Percentiles rank a stretch among this genome's conserved stretches.
phyloP scores from a whole-genome alignment of 2,329 filamentous ascomycete species.

The Paraphoma chrysanthemicola region DNA sequence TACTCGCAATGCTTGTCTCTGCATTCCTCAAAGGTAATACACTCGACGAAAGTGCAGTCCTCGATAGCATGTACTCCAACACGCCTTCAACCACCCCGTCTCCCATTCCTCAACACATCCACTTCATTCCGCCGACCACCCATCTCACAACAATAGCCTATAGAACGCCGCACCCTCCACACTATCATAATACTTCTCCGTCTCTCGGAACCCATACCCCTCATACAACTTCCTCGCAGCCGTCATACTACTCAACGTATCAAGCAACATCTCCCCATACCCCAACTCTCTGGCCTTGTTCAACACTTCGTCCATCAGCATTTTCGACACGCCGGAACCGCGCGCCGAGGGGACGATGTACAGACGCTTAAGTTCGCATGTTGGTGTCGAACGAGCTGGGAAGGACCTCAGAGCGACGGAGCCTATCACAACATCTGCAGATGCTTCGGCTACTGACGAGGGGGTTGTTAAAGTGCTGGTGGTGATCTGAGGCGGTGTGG shows the following conservation, averaged over 20 bases:
- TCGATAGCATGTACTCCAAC: too few species aligned
- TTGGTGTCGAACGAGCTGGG: slow-evolving; percentile 10
- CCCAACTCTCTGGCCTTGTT: slow-evolving; percentile 54
- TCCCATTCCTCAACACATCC: too few species aligned
- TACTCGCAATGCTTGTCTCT: too few species aligned
- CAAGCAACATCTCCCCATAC: slow-evolving; percentile 62
- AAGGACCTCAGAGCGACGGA: slow-evolving; percentile 60
- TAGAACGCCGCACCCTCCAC: slow-evolving; percentile 62
- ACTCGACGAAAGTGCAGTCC: too few species aligned
- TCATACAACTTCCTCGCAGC: slow-evolving; percentile 59
- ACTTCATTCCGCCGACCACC: too few species aligned
- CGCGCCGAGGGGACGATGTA: slow-evolving; percentile 59
- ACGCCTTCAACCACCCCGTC: too few species aligned
- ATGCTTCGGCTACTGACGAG: neutral
- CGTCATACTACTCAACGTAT: slow-evolving; percentile 63
- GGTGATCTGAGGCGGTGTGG: neutral
- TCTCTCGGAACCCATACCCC: slow-evolving; percentile 59
- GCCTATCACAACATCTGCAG: slow-evolving; percentile 46
- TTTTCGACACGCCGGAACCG: slow-evolving; percentile 58
- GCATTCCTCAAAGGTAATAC: too few species aligned
- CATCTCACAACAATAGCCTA: slow-evolving; percentile 37
- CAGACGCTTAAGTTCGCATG: slow-evolving; percentile 65
- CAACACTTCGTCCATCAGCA: slow-evolving; percentile 56
- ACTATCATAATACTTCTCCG: slow-evolving; percentile 63
- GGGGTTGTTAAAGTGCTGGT: neutral